Evolutionary conservation across 768 basidiomycete genomes (phyloP).

Genomic region (Serendipita vermifera): DNA sequence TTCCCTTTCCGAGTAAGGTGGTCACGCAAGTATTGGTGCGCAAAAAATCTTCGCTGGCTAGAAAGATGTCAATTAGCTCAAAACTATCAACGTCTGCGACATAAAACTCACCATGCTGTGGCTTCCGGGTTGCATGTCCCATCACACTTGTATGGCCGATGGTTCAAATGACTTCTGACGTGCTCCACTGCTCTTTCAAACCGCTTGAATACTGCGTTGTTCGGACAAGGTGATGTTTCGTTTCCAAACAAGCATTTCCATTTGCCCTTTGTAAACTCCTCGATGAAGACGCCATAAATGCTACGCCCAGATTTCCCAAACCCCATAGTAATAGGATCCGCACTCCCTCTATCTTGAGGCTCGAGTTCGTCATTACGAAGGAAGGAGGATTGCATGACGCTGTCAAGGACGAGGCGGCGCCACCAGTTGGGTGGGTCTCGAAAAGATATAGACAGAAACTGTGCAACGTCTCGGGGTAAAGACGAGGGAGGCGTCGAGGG

Average conservation of each 20-base stretch:
- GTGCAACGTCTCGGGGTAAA: not conserved
- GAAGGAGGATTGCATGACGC: not conserved
- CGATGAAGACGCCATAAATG: not conserved
- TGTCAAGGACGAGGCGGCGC: not conserved
- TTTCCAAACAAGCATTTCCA: constrained; percentile 4
- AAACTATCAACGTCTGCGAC: not conserved
- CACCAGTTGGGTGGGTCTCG: not conserved
- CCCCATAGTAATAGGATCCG: not conserved
- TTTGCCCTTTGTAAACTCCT: not conserved
- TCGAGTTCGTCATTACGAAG: not conserved
- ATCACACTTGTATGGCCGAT: not conserved
- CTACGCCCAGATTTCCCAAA: not conserved
- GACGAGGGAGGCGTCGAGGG: too few relatives aligned
- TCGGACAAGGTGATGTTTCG: not conserved
- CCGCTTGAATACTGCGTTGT: not conserved
- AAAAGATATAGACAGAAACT: not conserved
- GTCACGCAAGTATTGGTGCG: not conserved
- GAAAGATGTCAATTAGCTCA: not conserved
- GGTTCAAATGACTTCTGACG: not conserved
- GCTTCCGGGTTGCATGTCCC: not conserved
- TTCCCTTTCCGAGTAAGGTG: not conserved
- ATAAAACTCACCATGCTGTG: not conserved
- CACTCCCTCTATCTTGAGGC: not conserved
- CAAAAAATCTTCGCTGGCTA: not conserved
- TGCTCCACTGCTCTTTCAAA: not conserved